Evolutionary conservation across 805 yeast species (phyloP).

Genomic region (Wickerhamiella qilinensis): DNA sequence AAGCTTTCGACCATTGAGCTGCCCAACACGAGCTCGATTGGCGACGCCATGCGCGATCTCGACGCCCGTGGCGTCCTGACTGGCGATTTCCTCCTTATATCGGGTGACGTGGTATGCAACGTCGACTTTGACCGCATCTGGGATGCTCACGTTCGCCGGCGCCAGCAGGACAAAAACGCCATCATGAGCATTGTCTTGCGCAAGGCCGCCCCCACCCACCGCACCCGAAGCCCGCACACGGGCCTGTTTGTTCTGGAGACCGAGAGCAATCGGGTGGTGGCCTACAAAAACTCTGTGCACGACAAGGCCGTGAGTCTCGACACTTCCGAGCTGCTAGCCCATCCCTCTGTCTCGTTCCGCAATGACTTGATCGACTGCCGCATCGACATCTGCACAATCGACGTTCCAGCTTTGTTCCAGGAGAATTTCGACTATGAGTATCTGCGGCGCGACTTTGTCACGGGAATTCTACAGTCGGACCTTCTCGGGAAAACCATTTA

Average conservation of each 20-base stretch:
- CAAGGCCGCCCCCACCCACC: conserved; percentile 68
- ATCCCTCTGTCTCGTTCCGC: conserved; percentile 57
- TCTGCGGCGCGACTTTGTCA: conserved; percentile 72
- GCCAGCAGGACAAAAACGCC: conserved; percentile 68
- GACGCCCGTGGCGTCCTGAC: conserved; percentile 81
- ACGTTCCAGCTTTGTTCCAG: conserved; percentile 87
- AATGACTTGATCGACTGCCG: conserved; percentile 94
- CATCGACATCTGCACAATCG: conserved; percentile 88
- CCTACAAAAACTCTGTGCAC: conserved; percentile 52
- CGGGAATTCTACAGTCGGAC: conserved; percentile 82
- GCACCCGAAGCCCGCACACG: conserved; percentile 57
- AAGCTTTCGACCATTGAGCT: conserved; percentile 63
- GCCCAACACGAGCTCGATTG: conserved; percentile 78
- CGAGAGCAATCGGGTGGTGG: conserved; percentile 57
- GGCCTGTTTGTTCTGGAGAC: conserved; percentile 74
- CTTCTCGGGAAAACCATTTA: conserved; percentile 80
- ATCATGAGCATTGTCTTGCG: conserved; percentile 88
- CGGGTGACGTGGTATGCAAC: conserved; percentile 94
- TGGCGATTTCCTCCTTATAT: conserved; percentile 76
- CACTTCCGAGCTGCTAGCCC: conserved; percentile 47
- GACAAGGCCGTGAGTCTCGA: conserved; percentile 20
- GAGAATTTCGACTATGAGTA: conserved; percentile 92
- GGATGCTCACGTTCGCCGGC: conserved; percentile 56
- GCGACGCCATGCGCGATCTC: conserved; percentile 93
- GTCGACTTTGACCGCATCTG: conserved; percentile 62